Conservation (phyloP, 805 yeast species). For the Pichia manshurica region DNA sequence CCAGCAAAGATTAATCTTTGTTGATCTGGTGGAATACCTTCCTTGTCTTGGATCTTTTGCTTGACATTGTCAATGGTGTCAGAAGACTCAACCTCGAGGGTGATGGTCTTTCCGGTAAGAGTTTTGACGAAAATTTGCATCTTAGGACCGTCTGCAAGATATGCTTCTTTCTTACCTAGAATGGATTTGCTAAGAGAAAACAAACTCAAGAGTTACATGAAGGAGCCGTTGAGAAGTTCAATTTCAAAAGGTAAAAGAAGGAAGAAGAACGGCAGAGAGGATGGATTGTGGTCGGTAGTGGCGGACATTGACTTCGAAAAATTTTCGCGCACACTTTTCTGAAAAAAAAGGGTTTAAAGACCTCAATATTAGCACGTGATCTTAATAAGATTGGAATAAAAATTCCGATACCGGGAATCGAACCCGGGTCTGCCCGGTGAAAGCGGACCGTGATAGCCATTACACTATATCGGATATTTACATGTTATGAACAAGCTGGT, state of each 20-base stretch:
- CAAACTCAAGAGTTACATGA: no score
- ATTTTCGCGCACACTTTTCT: no score
- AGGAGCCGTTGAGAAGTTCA: no score
- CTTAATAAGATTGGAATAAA: background rate
- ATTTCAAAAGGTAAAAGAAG: no score
- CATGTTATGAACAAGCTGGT: no score
- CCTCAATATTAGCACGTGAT: no score
- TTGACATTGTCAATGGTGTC: constrained; percentile 97
- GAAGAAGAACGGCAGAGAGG: no score
- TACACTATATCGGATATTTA: constrained; percentile 64
- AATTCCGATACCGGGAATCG: constrained; percentile 81
- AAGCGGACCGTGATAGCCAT: constrained; percentile 85
- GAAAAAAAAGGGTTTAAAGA: no score
- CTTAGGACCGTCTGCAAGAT: constrained; percentile 35
- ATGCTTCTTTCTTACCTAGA: constrained; percentile 36
- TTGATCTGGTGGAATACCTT: constrained; percentile 99
- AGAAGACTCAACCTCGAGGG: constrained; percentile 95
- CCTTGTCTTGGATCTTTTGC: constrained; percentile 95
- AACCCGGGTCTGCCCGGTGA: constrained; percentile 84
- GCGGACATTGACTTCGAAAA: no score
- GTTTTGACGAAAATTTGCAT: constrained; percentile 57
- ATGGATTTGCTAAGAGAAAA: background rate
- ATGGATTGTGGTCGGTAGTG: no score
- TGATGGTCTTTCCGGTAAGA: constrained; percentile 59
- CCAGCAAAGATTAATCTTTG: constrained; percentile 99